Conservation (phyloP, 768 basidiomycete species). For the Tephrocybe sp. region DNA sequence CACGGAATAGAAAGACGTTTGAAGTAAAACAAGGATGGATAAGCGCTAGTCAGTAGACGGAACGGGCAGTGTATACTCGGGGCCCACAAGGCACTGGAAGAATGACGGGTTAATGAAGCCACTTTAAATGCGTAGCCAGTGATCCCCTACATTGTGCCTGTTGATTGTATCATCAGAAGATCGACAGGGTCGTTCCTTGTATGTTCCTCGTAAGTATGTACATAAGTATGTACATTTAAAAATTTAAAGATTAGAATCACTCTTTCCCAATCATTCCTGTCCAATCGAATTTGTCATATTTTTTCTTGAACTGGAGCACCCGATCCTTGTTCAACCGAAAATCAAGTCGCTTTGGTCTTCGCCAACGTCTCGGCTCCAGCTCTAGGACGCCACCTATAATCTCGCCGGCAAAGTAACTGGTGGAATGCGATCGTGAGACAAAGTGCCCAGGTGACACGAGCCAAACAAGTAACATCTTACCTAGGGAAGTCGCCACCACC, state of each 20-base stretch:
- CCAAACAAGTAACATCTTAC: conserved; percentile 49
- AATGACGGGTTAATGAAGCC: no score
- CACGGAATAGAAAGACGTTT: not conserved
- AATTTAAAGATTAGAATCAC: conserved; percentile 12
- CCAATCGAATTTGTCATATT: conserved; percentile 82
- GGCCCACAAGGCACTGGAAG: no score
- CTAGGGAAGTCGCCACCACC: conserved; percentile 90
- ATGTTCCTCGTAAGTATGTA: no score
- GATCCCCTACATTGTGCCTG: no score
- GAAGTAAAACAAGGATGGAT: no score
- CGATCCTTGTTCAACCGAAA: conserved; percentile 68
- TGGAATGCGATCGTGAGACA: not conserved
- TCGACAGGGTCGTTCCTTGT: no score
- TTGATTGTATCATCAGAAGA: no score
- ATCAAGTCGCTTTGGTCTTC: conserved; percentile 76
- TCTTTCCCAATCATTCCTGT: conserved; percentile 63
- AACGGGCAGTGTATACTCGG: no score
- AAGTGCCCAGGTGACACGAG: not conserved
- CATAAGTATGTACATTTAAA: no score
- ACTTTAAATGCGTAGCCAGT: no score
- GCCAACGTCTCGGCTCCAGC: conserved; percentile 84
- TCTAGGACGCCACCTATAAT: conserved; percentile 92
- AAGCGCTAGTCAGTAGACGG: no score
- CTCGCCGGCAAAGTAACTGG: conserved; percentile 91
- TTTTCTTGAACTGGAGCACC: conserved; percentile 65